These are phyloP conservation scores for Pythium sp. DNA, from an alignment of 352 stramenopile species.

Conservation along the genomic window DNA sequence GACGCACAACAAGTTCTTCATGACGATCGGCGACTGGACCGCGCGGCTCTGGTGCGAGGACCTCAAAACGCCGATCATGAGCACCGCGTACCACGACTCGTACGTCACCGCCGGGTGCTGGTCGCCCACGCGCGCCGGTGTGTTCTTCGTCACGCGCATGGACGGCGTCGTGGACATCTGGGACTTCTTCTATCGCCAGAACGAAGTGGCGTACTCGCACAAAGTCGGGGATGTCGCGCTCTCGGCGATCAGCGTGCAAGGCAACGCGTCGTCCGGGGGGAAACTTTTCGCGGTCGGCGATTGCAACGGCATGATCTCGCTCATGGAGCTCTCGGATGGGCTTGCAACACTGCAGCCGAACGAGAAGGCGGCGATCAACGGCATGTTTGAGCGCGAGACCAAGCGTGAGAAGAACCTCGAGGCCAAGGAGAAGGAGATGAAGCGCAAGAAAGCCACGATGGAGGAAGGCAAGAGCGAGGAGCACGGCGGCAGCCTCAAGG, in stretches of 20 bases:
- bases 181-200: slow-evolving; percentile 98
- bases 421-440: slow-evolving; percentile 86
- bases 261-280: slow-evolving; percentile 82
- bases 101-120: slow-evolving; percentile 97
- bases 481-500: slow-evolving; percentile 54
- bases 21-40: slow-evolving; percentile 97
- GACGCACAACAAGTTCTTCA: slow-evolving; percentile 97
- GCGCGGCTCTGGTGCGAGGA: slow-evolving; percentile 96
- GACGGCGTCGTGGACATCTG: slow-evolving; percentile 97
- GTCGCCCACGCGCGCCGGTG: slow-evolving; percentile 92
- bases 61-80: slow-evolving; percentile 97
- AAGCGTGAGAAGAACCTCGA: slow-evolving; percentile 96
- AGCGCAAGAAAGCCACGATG: slow-evolving; percentile 76
- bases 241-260: slow-evolving; percentile 92
- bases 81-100: slow-evolving; percentile 94
- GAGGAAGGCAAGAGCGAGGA: slow-evolving; percentile 82
- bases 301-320: slow-evolving; percentile 94
- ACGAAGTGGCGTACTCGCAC: slow-evolving; percentile 96
- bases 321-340: slow-evolving; percentile 94
- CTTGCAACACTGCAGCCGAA: slow-evolving; percentile 90
- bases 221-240: slow-evolving; percentile 93
- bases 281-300: slow-evolving; percentile 95
- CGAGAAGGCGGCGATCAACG: slow-evolving; percentile 93
- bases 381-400: slow-evolving; percentile 97
- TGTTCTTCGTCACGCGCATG: slow-evolving; percentile 97